Evolutionary conservation across 805 yeast genomes (phyloP).

Genomic region (Barnettozyma sucrosica): DNA sequence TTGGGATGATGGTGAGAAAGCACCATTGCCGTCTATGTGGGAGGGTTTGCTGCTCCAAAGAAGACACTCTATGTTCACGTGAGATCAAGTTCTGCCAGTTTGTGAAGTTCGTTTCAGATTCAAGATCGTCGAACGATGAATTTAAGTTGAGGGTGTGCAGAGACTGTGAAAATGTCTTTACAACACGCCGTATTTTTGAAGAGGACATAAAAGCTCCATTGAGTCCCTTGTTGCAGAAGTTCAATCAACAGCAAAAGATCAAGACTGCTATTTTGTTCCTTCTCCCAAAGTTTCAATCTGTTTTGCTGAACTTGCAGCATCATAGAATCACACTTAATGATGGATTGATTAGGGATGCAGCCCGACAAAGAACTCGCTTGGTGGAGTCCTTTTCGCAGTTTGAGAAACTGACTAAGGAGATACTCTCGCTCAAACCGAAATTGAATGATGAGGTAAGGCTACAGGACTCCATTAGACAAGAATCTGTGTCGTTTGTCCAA

Average conservation of each 20-base stretch:
- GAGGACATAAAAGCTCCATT: slow-evolving; percentile 33
- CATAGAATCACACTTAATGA: slow-evolving; percentile 19
- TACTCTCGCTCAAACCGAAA: slow-evolving; percentile 30
- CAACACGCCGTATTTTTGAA: slow-evolving; percentile 46
- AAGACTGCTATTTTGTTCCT: slow-evolving; percentile 32
- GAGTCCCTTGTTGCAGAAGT: slow-evolving; percentile 34
- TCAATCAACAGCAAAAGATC: slow-evolving; percentile 35
- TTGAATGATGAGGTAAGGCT: slow-evolving; percentile 40
- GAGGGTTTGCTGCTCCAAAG: slow-evolving; percentile 66
- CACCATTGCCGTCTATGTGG: slow-evolving; percentile 96
- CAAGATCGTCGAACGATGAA: slow-evolving; percentile 20
- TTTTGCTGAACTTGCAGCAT: slow-evolving; percentile 30
- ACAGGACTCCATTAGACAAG: slow-evolving; percentile 49
- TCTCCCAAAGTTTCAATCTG: slow-evolving; percentile 39
- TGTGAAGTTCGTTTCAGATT: slow-evolving; percentile 13
- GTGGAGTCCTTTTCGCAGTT: slow-evolving; percentile 45
- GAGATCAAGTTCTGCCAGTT: slow-evolving; percentile 47
- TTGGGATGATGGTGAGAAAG: slow-evolving; percentile 55
- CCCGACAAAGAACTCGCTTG: slow-evolving; percentile 38
- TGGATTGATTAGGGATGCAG: slow-evolving; percentile 31
- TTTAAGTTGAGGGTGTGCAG: slow-evolving; percentile 56
- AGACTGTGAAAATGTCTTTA: slow-evolving; percentile 58
- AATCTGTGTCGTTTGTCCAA: slow-evolving; percentile 57
- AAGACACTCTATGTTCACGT: slow-evolving; percentile 60
- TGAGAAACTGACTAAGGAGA: slow-evolving; percentile 43